Evolutionary conservation across 148 eudicot species (phyloP), one percentile per base, ranked within the genome.

Genomic region (Tetragonia tetragonoides): DNA sequence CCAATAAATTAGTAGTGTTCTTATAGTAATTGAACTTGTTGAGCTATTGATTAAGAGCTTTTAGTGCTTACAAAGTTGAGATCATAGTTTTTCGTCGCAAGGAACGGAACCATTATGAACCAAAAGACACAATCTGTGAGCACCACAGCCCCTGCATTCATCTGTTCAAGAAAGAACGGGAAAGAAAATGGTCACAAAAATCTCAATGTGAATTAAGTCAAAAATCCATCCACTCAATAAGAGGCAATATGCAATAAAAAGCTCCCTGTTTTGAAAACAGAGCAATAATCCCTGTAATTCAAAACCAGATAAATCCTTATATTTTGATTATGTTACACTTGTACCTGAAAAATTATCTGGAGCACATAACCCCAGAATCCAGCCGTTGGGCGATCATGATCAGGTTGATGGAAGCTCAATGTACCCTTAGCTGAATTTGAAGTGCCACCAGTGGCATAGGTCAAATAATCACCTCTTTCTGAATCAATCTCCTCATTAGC

Each of bases 71-170:
- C 98, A 84, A 91, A 90, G 80, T 91, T 91, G 65, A 93, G 79
- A 76, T 86, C 69, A 67, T 88, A 91, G 78, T 89, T 87, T 83
- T 84, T 91, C 7, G 82, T 80, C 65, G 87, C 83, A 24, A 93
- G 92, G 74, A 91, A 88, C 20, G 96, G 96, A 23, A 90, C 91
- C 37, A 93, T 83, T 21, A 91, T 81, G 84, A 90, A 90, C 98
- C 98, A 93, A 47, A 91, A 93, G 5, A 91, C 94, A 57, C 87
- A 86, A 78, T 91, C 98, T 18, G 98, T 91, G 53, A 93, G 92
- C 81, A 91, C 76, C 81, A 93, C 98, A 6, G 98, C 98, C 56
- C 98, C 98, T 82, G 98, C 98, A 87, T 90, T 90, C 91, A 91
- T 91, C 98, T 91, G 81, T 57, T 59, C 34, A 47, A 7, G 40